Base-by-base conservation (phyloP, 331 rosid species). In the Erythrophleum ivorense region DNA sequence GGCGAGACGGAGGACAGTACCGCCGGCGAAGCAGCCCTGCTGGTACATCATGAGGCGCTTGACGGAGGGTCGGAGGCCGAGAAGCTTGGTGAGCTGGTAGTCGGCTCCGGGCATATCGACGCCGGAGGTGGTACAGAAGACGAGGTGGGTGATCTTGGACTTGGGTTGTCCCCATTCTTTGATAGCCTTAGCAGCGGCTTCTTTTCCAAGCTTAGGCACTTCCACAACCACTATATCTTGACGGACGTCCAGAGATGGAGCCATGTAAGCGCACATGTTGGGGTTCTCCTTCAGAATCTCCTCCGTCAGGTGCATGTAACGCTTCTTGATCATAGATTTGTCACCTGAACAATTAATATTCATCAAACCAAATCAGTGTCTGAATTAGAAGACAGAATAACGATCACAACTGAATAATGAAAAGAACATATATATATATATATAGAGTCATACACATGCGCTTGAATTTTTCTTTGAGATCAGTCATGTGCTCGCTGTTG, bases 11-110 rank as follows among this genome's bases (percentile, higher is more conserved):
- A 57, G 54, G n/a, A 75, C 69, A 0, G 68, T 40, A 41, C 79
- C 79, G 9, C 76, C 76, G 21, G 76, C 76, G 43, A 71, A 69
- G 74, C 74, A 48, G 1, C 60, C 76, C 29, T 58, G 70, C 9
- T 75, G 79, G 70, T 75, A 58, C 79, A 75, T 75, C 79, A 75
- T 75, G 70, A 75, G 79, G 7, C 79, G 70, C 52, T 75, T 75
- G 2, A 75, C 70, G 10, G 79, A 75, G 41, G 79, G 79, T 3
- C 79, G 36, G 43, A 75, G 70, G 16, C 70, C 70, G 14, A 75
- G 79, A 9, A 75, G 79, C 29, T 75, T 75, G 10, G 79, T 58
- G 55, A 75, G 79, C 31, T 75, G 79, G 45, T 75, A 75, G 8
- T 75, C 79, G 4, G 79, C 69, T 9, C 57, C 79, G 16, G 70